Conservation (phyloP, 768 basidiomycete species). For the Mrakia blollopis region DNA sequence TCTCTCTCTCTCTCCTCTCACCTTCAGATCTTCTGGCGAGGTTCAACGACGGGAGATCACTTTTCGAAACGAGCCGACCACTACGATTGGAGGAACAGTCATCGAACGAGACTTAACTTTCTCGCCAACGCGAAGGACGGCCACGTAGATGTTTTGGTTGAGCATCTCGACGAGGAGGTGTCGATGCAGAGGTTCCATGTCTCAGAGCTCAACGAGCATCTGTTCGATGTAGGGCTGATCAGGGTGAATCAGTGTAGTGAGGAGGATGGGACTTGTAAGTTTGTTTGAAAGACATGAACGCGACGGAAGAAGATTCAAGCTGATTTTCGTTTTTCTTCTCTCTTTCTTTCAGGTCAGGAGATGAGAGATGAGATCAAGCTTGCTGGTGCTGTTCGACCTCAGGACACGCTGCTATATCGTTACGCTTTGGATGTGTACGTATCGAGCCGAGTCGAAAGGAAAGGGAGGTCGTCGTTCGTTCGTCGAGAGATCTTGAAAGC, state of each 20-base stretch:
- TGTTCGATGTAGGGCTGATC: slow-evolving; percentile 26
- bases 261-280: slow-evolving; percentile 21
- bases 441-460: too few species aligned
- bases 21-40: slow-evolving; percentile 31
- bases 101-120: slow-evolving; percentile 17
- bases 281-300: too few species aligned
- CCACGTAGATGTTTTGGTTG: slow-evolving; percentile 11
- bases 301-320: not conserved
- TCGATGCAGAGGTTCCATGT: not conserved
- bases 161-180: not conserved
- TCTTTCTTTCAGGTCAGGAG: not conserved
- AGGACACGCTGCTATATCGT: not conserved
- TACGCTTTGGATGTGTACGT: not conserved
- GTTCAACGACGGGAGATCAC: slow-evolving; percentile 25
- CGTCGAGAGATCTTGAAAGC: not conserved
- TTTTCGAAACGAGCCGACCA: not conserved
- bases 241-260: slow-evolving; percentile 18
- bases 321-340: too few species aligned
- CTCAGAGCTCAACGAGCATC: not conserved
- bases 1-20: too few species aligned
- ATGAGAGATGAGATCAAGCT: slow-evolving; percentile 1
- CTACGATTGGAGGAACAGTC: slow-evolving; percentile 22
- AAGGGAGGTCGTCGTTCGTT: not conserved
- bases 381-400: not conserved
- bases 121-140: not conserved